Conservation (phyloP, 2,329 filamentous ascomycete genomes). For the Fusarium ramigenum region DNA sequence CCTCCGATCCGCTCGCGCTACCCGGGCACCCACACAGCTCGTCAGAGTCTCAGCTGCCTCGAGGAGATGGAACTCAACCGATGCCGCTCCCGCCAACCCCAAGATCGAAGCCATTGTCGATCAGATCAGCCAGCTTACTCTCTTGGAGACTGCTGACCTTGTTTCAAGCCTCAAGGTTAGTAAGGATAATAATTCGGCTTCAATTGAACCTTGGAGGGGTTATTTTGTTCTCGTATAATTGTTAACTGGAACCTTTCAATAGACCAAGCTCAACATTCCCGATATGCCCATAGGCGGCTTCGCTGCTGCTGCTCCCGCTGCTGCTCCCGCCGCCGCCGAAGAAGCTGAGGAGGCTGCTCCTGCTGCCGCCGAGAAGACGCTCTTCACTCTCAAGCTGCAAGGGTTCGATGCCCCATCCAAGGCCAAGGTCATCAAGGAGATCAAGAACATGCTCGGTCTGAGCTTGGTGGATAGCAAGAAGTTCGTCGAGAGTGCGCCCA, state of each 20-base stretch:
- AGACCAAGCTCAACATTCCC: constrained; percentile 96
- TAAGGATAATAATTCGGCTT: constrained; percentile 33
- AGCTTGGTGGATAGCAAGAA: constrained; percentile 99
- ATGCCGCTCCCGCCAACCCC: constrained; percentile 75
- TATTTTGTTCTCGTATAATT: background rate
- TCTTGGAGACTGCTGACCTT: constrained; percentile 96
- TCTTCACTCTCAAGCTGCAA: constrained; percentile 95
- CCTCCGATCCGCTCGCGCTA: constrained; percentile 60
- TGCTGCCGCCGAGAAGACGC: constrained; percentile 91
- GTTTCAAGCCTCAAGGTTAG: constrained; percentile 92
- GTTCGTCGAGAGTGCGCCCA: constrained; percentile 97
- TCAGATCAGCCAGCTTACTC: constrained; percentile 97
- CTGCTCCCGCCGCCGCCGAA: constrained; percentile 70
- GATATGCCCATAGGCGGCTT: constrained; percentile 96
- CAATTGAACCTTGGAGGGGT: constrained; percentile 19
- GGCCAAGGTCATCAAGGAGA: constrained; percentile 99
- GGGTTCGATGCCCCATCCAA: constrained; percentile 89
- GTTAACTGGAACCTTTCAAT: constrained; percentile 31
- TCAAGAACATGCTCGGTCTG: constrained; percentile 94
- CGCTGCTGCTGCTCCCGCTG: constrained; percentile 72
- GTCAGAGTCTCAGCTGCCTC: constrained; percentile 57
- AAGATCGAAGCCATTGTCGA: constrained; percentile 97
- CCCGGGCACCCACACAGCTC: constrained; percentile 60
- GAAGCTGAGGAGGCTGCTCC: constrained; percentile 91
- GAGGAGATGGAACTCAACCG: constrained; percentile 90